Evolutionary conservation across 2,329 filamentous ascomycete species (phyloP).

Genomic region (Colletotrichum tabaci): DNA sequence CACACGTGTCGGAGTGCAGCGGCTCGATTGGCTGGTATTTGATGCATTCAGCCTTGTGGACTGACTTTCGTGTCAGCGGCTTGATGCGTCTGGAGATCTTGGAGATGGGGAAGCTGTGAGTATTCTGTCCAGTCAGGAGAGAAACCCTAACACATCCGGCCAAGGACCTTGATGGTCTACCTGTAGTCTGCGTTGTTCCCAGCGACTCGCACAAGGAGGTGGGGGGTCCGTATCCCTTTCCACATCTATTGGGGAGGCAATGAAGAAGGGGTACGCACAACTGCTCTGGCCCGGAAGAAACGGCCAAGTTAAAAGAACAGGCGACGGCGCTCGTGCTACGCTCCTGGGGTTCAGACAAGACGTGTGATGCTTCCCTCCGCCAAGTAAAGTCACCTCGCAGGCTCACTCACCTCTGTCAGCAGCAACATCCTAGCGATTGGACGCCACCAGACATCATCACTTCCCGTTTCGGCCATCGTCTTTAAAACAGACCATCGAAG

Average conservation of each 20-base stretch:
- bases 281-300: conserved; percentile 6
- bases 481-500: not conserved
- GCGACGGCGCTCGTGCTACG: conserved; percentile 2
- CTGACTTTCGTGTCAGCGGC: conserved; percentile 26
- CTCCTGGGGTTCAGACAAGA: not conserved
- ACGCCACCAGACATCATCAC: conserved; percentile 27
- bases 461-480: conserved; percentile 15
- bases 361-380: conserved; percentile 21
- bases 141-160: conserved; percentile 6
- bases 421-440: conserved; percentile 12
- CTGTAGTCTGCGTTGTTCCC: conserved; percentile 9
- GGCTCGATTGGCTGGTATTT: conserved; percentile 34
- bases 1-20: conserved; percentile 31
- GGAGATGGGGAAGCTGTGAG: not conserved
- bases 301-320: conserved; percentile 19
- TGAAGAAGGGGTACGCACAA: not conserved
- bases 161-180: conserved; percentile 33
- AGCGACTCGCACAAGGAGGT: conserved; percentile 19
- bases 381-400: conserved; percentile 2
- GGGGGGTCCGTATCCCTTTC: conserved; percentile 13
- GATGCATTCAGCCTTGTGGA: conserved; percentile 38
- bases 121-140: conserved; percentile 1
- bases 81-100: conserved; percentile 18
- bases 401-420: conserved; percentile 15
- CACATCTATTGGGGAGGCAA: conserved; percentile 9